These are phyloP conservation scores for Colletotrichum sansevieriae DNA, from an alignment of 2,329 filamentous ascomycete species.

Conservation along the genomic window DNA sequence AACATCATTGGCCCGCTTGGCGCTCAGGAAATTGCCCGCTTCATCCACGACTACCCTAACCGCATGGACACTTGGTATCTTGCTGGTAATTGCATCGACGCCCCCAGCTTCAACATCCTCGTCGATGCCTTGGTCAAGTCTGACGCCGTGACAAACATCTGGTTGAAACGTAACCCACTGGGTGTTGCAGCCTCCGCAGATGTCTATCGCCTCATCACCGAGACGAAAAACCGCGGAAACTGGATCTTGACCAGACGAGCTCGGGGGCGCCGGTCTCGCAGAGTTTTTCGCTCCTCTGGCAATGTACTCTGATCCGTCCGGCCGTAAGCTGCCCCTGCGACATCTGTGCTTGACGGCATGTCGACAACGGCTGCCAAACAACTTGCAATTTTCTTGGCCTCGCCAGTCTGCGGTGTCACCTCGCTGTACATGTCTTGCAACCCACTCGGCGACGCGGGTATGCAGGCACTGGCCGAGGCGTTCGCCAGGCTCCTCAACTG, in stretches of 20 bases:
- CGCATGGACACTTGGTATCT: constrained; percentile 69
- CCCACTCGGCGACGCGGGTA: constrained; percentile 52
- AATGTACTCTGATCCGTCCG: constrained; percentile 47
- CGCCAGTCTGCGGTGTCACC: constrained; percentile 50
- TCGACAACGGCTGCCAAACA: constrained; percentile 48
- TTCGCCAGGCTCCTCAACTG: constrained; percentile 51
- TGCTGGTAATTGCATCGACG: constrained; percentile 66
- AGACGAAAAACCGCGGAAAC: constrained; percentile 58
- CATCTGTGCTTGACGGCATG: constrained; percentile 54
- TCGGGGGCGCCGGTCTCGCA: constrained; percentile 61
- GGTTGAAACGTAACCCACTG: constrained; percentile 68
- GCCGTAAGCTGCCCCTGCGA: constrained; percentile 48
- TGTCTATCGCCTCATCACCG: constrained; percentile 59
- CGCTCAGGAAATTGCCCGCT: constrained; percentile 59
- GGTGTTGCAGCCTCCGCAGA: constrained; percentile 53
- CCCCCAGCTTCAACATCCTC: constrained; percentile 55
- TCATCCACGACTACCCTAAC: constrained; percentile 59
- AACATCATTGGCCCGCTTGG: constrained; percentile 66
- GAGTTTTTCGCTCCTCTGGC: constrained; percentile 57
- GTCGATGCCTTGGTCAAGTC: constrained; percentile 60
- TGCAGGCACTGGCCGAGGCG: constrained; percentile 48
- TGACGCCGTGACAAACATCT: constrained; percentile 61
- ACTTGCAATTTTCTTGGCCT: constrained; percentile 50
- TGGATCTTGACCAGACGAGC: constrained; percentile 68
- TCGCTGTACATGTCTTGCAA: constrained; percentile 56